phyloP scores from a whole-genome alignment of 768 basidiomycete genomes.

The Lyophyllum atratum region DNA sequence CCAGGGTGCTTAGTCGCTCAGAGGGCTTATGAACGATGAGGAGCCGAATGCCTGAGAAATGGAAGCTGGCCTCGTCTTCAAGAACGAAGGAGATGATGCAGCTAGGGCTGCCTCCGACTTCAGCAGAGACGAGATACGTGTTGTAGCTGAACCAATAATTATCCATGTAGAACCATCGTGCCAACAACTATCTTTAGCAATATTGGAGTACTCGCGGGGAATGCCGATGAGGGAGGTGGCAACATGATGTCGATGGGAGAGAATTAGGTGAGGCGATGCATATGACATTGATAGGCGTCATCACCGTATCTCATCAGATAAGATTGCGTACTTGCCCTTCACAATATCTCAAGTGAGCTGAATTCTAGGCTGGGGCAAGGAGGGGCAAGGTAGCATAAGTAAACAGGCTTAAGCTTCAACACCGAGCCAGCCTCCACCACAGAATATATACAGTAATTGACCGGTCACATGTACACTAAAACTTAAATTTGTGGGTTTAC shows the following conservation, averaged over 20 bases:
- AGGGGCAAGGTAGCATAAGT: too few relatives aligned
- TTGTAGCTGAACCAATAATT: constrained; percentile 5
- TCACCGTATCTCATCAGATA: background rate
- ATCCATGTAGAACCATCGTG: background rate
- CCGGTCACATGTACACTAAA: too few relatives aligned
- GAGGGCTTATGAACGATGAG: constrained; percentile 2
- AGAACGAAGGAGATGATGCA: constrained; percentile 10
- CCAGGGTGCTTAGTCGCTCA: background rate
- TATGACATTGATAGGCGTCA: too few relatives aligned
- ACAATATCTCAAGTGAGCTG: too few relatives aligned
- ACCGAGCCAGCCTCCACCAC: too few relatives aligned
- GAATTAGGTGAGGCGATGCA: too few relatives aligned
- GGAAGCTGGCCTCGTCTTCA: background rate
- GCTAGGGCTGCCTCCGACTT: background rate
- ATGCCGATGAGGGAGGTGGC: background rate
- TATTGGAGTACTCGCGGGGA: background rate
- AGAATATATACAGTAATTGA: too few relatives aligned
- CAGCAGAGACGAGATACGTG: constrained; percentile 1
- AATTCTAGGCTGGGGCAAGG: too few relatives aligned
- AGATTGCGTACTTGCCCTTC: too few relatives aligned
- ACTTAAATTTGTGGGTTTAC: too few relatives aligned
- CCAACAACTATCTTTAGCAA: background rate
- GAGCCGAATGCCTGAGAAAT: constrained; percentile 6
- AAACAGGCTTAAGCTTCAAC: too few relatives aligned
- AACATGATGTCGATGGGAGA: too few relatives aligned